Conservation (phyloP, 2,329 filamentous ascomycete species). For the Fusarium torulosum region DNA sequence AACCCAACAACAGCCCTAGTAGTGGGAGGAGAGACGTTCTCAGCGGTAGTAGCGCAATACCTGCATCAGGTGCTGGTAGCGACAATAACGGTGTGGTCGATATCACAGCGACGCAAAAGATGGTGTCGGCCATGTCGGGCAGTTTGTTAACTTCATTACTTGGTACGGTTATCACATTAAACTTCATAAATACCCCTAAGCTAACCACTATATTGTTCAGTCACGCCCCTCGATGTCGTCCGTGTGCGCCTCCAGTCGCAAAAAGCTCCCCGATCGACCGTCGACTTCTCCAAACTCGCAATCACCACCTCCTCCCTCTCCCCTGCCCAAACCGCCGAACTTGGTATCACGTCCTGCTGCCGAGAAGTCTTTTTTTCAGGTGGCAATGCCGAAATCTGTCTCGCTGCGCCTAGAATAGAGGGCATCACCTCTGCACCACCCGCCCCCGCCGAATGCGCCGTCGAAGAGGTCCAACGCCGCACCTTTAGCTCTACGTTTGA, state of each 20-base stretch:
- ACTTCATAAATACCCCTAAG: not conserved
- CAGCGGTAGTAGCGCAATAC: slow-evolving; percentile 21
- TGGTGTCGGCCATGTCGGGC: slow-evolving; percentile 92
- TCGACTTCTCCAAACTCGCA: slow-evolving; percentile 68
- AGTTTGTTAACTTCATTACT: slow-evolving; percentile 91
- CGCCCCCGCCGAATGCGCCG: slow-evolving; percentile 77
- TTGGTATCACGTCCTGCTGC: slow-evolving; percentile 95
- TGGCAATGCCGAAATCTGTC: slow-evolving; percentile 83
- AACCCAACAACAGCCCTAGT: slow-evolving; percentile 29
- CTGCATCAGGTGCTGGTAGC: slow-evolving; percentile 18
- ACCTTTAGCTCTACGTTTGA: slow-evolving; percentile 93
- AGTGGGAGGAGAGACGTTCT: slow-evolving; percentile 22
- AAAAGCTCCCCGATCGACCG: slow-evolving; percentile 61
- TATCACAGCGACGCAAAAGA: slow-evolving; percentile 88
- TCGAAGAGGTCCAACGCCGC: slow-evolving; percentile 85
- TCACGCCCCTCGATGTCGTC: slow-evolving; percentile 96
- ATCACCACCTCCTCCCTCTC: slow-evolving; percentile 70
- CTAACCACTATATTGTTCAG: slow-evolving; percentile 59
- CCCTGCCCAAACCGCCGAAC: slow-evolving; percentile 79
- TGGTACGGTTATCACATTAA: slow-evolving; percentile 66
- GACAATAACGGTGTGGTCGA: slow-evolving; percentile 62
- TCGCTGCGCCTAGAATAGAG: slow-evolving; percentile 73
- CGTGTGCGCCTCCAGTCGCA: slow-evolving; percentile 95
- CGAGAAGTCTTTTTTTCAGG: slow-evolving; percentile 97
- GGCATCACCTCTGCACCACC: slow-evolving; percentile 60